Evolutionary conservation across 2,329 filamentous ascomycete species (phyloP), one percentile per base, ranked within the genome.

Genomic region (Penicillium carneum): DNA sequence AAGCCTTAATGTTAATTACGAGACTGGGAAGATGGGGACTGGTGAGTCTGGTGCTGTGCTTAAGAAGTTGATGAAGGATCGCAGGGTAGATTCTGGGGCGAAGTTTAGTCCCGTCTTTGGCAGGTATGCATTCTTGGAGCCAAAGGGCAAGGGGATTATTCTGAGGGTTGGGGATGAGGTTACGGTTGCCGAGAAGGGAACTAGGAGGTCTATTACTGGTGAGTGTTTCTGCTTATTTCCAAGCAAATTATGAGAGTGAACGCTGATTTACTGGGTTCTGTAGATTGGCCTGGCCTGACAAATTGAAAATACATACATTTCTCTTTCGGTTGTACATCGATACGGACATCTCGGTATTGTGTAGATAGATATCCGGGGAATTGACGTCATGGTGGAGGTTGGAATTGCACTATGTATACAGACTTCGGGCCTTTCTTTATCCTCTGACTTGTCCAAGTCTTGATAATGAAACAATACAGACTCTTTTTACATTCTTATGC

Each of bases 101-200:
- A 90, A 86, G 72, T 91, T 86, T 73, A 85, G 84, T 61, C 89
- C 90, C 12, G 82, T 91, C 9, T 93, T 93, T 81, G 90, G 90
- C 10, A 82, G 89, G 46, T 92, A 92, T 76, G 88, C 84, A 0
- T 92, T 91, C 72, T 75, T 90, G 43, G 76, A 75, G 26, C 69
- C 67, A 18, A 71, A 68, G 20, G 75, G 72, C 11, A 71, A 72
- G 34, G 74, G 74, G 16, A 69, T 74, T n/a, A 67, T 71, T 48
- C 75, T 89, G 50, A 74, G 74, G 2, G 81, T 89, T 38, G 87
- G 87, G 1, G 84, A 90, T 73, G 77, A 83, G 47, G 82, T 89
- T 61, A 69, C 73, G 31, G 83, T 89, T 47, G 81, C 80, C 9
- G 81, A 77, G 67, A 79, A 81, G 49, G 83, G 82, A 49, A 68